Evolutionary conservation across 768 basidiomycete genomes (phyloP).

Genomic region (Suillus subaureus): DNA sequence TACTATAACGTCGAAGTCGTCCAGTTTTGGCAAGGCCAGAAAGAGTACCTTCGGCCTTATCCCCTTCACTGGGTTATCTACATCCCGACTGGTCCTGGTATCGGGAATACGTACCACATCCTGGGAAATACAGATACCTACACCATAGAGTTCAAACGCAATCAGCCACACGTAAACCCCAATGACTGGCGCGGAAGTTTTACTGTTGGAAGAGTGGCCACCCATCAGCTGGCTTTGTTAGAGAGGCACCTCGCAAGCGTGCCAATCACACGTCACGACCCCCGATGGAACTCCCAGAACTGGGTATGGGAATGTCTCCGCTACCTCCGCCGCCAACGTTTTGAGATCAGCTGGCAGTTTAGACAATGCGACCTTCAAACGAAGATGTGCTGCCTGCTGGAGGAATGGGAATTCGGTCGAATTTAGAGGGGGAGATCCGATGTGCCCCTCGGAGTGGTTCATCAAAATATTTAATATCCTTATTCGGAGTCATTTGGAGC

Average conservation of each 20-base stretch:
- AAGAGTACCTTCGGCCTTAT: constrained; percentile 17
- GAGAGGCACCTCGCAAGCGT: constrained; percentile 16
- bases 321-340: constrained; percentile 6
- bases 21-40: constrained; percentile 32
- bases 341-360: constrained; percentile 20
- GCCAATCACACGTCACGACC: constrained; percentile 23
- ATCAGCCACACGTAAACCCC: constrained; percentile 9
- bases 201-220: constrained; percentile 23
- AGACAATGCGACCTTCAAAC: constrained; percentile 22
- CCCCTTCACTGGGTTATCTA: constrained; percentile 34
- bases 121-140: constrained; percentile 28
- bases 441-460: not conserved
- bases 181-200: constrained; percentile 29
- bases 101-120: constrained; percentile 31
- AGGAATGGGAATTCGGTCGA: constrained; percentile 13
- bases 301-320: constrained; percentile 30
- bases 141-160: constrained; percentile 16
- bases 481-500: not conserved
- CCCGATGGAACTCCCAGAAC: constrained; percentile 28
- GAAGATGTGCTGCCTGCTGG: constrained; percentile 30
- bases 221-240: constrained; percentile 18
- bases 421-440: not conserved
- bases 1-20: constrained; percentile 27
- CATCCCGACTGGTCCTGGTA: constrained; percentile 21
- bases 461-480: not conserved